phyloP scores from a whole-genome alignment of 177 flowering plant genomes.

The Vitis hybrid region DNA sequence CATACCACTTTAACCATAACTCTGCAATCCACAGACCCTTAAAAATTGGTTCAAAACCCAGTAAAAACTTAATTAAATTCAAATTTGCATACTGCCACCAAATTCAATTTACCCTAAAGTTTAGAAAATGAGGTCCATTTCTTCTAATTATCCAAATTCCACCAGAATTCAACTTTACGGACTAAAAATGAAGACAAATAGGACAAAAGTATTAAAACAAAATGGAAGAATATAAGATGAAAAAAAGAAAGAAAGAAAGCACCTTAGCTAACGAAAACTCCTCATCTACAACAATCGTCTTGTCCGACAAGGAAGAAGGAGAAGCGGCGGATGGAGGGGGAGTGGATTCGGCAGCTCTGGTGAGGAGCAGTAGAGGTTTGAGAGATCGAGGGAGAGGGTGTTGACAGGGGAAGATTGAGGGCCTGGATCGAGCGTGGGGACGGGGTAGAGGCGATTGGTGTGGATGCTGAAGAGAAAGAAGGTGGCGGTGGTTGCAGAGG shows the following conservation, averaged over 20 bases:
- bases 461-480: constrained; percentile 11
- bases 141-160: no score
- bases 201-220: background rate
- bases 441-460: background rate
- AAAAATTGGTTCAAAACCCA: no score
- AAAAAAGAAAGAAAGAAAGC: background rate
- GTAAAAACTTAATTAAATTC: no score
- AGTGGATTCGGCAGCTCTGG: constrained; percentile 70
- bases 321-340: constrained; percentile 38
- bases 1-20: no score
- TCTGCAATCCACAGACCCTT: no score
- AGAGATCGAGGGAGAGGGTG: constrained; percentile 9
- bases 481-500: constrained; percentile 9
- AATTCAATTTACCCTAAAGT: no score
- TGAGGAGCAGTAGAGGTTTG: constrained; percentile 15
- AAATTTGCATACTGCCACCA: no score
- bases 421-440: constrained; percentile 2
- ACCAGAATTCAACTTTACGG: no score
- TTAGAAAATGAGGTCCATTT: no score
- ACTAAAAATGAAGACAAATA: background rate
- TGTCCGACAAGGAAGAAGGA: constrained; percentile 19
- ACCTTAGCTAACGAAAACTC: constrained; percentile 83
- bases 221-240: background rate
- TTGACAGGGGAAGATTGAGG: constrained; percentile 5
- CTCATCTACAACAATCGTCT: constrained; percentile 53